A percentile compares a stretch with the other conserved stretches of the same genome.
Conservation (phyloP, 768 basidiomycete species). For the Xerocomus brunneocitrinus region DNA sequence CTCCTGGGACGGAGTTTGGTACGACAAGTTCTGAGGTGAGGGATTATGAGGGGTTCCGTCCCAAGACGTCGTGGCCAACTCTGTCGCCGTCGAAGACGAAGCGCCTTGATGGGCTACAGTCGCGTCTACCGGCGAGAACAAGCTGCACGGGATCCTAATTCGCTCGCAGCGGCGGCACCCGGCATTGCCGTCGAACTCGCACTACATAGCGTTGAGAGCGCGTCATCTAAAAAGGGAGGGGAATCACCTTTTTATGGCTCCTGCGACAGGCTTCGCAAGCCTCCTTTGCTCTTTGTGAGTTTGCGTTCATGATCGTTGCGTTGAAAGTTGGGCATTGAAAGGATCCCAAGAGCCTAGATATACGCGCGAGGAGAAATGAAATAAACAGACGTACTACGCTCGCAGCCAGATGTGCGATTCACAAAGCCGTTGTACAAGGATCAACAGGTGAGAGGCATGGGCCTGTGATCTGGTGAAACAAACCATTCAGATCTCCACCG, state of each 20-base stretch:
- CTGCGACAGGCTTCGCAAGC: slow-evolving; percentile 23
- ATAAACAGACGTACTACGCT: slow-evolving; percentile 7
- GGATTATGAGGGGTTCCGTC: not conserved
- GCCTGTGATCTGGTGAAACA: slow-evolving; percentile 1
- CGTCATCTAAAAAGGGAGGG: not conserved
- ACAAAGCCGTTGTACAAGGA: slow-evolving; percentile 7
- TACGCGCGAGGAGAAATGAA: slow-evolving; percentile 4
- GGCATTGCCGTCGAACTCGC: slow-evolving; percentile 14
- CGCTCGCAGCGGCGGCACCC: slow-evolving; percentile 18
- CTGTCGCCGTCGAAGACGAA: not conserved
- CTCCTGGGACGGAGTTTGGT: not conserved
- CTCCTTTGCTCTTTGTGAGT: slow-evolving; percentile 21
- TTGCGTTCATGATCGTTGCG: slow-evolving; percentile 15
- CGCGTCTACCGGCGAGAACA: slow-evolving; percentile 10
- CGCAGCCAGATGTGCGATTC: slow-evolving; percentile 7
- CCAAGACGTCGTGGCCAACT: slow-evolving; percentile 4
- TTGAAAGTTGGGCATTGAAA: not conserved
- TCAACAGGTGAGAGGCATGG: slow-evolving; percentile 3
- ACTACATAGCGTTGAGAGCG: slow-evolving; percentile 11
- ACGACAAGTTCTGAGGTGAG: slow-evolving; percentile 1
- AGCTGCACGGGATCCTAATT: slow-evolving; percentile 10
- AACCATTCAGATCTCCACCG: slow-evolving; percentile 13
- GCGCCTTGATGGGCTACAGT: slow-evolving; percentile 5
- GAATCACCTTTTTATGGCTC: slow-evolving; percentile 25
- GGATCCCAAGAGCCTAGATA: slow-evolving; percentile 17